Conservation (phyloP, 345 rosid genomes). For the Diplotaxis tenuifolia region DNA sequence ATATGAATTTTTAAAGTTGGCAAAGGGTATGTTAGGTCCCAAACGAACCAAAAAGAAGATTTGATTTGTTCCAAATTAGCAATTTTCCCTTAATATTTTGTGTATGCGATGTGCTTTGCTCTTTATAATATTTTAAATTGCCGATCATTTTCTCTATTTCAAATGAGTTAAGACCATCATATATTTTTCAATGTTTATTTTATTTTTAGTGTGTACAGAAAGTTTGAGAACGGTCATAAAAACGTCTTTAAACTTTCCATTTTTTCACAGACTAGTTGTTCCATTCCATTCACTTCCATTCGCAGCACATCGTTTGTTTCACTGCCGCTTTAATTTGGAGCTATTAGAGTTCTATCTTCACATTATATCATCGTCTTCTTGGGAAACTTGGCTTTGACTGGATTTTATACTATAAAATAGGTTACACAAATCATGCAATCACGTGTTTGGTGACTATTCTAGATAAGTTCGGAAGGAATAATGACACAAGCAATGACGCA, state of each 20-base stretch:
- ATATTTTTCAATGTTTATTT: not conserved
- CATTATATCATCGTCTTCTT: not conserved
- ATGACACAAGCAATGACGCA: slow-evolving; percentile 34
- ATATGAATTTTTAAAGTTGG: no score
- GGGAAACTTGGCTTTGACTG: slow-evolving; percentile 6
- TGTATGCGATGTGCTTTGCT: not conserved
- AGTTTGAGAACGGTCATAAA: not conserved
- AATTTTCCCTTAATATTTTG: no score
- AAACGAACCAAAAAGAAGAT: no score
- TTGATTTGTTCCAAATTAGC: no score
- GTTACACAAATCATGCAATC: not conserved
- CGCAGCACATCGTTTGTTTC: not conserved
- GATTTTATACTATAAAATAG: not conserved
- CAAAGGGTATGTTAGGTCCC: no score
- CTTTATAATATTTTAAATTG: no score
- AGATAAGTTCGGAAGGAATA: not conserved
- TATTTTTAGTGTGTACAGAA: not conserved
- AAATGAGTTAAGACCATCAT: not conserved
- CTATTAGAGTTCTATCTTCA: not conserved
- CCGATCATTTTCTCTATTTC: not conserved
- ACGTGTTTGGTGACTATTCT: slow-evolving; percentile 2
- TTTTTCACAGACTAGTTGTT: not conserved
- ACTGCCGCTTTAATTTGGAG: not conserved
- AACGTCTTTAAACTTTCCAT: not conserved
- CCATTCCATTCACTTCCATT: not conserved